phyloP scores from a whole-genome alignment of 495 filamentous ascomycete genomes.

The Penicillium cosmopolitanum region DNA sequence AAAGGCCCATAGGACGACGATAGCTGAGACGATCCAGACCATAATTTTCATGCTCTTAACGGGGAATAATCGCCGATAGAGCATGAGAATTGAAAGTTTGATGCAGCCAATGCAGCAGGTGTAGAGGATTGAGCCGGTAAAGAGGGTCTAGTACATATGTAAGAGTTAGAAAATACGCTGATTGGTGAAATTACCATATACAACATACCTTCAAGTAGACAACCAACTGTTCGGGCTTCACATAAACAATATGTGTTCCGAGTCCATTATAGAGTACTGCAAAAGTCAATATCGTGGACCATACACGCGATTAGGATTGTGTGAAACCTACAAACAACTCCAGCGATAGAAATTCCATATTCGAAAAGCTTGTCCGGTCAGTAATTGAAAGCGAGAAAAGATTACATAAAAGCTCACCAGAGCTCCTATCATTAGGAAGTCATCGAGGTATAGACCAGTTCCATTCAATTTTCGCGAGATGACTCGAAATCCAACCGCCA shows the following conservation, averaged over 20 bases:
- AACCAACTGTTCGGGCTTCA: slow-evolving; percentile 20
- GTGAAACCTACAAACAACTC: slow-evolving; percentile 23
- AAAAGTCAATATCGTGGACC: neutral
- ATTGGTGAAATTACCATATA: neutral
- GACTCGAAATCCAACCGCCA: slow-evolving; percentile 27
- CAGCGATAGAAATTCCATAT: slow-evolving; percentile 28
- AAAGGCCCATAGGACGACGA: slow-evolving; percentile 31
- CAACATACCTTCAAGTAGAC: slow-evolving; percentile 25
- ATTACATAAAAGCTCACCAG: slow-evolving; percentile 13
- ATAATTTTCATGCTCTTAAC: slow-evolving; percentile 27
- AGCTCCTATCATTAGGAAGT: slow-evolving; percentile 26
- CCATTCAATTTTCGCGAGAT: slow-evolving; percentile 29
- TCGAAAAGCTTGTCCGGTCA: slow-evolving; percentile 19
- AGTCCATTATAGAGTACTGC: slow-evolving; percentile 31
- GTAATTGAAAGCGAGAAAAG: neutral
- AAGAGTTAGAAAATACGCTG: neutral
- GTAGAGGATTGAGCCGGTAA: slow-evolving; percentile 30
- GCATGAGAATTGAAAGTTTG: slow-evolving; percentile 45
- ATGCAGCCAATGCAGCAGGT: slow-evolving; percentile 26
- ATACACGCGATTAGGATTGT: neutral
- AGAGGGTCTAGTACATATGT: slow-evolving; percentile 22
- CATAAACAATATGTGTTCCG: slow-evolving; percentile 25
- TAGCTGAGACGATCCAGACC: slow-evolving; percentile 15
- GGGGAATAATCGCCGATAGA: slow-evolving; percentile 38
- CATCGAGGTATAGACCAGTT: slow-evolving; percentile 25